Evolutionary conservation across 805 yeast genomes (phyloP).

Genomic region (Candida patagonica): DNA sequence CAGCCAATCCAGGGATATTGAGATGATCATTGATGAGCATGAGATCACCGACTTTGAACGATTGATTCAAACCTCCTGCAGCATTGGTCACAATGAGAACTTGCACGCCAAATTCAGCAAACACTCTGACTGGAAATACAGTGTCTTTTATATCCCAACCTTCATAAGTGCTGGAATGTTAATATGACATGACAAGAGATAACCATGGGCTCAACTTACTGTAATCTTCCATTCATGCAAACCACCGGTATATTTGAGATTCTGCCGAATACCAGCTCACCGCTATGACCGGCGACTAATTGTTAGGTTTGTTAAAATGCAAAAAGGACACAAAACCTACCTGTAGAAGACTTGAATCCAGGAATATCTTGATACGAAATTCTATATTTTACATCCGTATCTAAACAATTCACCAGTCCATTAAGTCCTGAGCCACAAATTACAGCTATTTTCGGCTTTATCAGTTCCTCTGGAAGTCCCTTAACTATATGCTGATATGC

Average conservation of each 20-base stretch:
- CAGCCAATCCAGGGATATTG: constrained; percentile 85
- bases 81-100: constrained; percentile 77
- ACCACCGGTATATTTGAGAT: constrained; percentile 72
- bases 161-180: constrained; percentile 51
- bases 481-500: no score
- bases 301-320: constrained; percentile 1
- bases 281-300: constrained; percentile 77
- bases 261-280: constrained; percentile 68
- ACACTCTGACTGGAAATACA: constrained; percentile 76
- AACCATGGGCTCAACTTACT: constrained; percentile 25
- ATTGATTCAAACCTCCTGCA: constrained; percentile 76
- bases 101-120: constrained; percentile 51
- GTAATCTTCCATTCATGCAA: constrained; percentile 91
- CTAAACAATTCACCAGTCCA: constrained; percentile 56
- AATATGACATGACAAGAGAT: no score
- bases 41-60: constrained; percentile 71
- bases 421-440: constrained; percentile 95
- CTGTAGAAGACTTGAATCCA: constrained; percentile 66
- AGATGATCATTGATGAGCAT: constrained; percentile 88
- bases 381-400: constrained; percentile 31
- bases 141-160: constrained; percentile 79
- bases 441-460: constrained; percentile 56
- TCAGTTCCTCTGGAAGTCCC: constrained; percentile 17
- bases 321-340: constrained; percentile 11
- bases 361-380: constrained; percentile 66